These are phyloP conservation scores for Marasmius tenuissimus DNA, from an alignment of 1,284 basidiomycete species.

Conservation along the genomic window DNA sequence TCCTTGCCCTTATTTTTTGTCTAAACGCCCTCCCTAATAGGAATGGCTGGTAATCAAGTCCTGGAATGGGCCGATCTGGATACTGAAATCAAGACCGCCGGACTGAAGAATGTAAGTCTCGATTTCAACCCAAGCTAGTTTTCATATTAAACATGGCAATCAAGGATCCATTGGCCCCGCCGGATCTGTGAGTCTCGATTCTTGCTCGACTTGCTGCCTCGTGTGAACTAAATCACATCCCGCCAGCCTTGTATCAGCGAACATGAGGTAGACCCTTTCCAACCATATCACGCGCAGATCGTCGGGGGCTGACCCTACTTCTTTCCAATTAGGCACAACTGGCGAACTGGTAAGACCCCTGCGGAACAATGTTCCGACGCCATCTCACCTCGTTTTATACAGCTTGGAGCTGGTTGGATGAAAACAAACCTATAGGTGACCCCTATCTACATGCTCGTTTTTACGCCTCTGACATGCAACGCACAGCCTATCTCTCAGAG, in stretches of 20 bases:
- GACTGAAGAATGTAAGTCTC: constrained; percentile 49
- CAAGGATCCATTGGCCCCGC: constrained; percentile 61
- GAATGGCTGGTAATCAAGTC: constrained; percentile 68
- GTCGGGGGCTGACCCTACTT: neutral
- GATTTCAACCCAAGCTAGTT: neutral
- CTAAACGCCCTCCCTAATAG: constrained; percentile 23
- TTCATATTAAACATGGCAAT: neutral
- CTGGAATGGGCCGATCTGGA: constrained; percentile 64
- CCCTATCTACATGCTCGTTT: neutral
- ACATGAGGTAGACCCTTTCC: constrained; percentile 41
- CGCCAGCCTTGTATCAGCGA: constrained; percentile 45
- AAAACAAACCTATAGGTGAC: constrained; percentile 43
- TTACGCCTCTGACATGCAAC: constrained; percentile 1
- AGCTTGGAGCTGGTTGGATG: constrained; percentile 48
- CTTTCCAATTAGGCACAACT: constrained; percentile 42
- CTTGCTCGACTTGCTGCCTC: neutral
- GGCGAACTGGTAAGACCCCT: constrained; percentile 45
- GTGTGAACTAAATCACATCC: neutral
- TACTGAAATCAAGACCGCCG: constrained; percentile 63
- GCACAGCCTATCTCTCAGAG: constrained; percentile 37
- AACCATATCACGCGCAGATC: neutral
- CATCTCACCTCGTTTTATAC: neutral
- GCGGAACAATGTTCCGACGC: constrained; percentile 8
- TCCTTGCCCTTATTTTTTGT: neutral
- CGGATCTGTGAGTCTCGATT: constrained; percentile 46